Evolutionary conservation across 495 filamentous ascomycete genomes (phyloP), one percentile per base, ranked within the genome.

Genomic region (Podospora tetraspora): DNA sequence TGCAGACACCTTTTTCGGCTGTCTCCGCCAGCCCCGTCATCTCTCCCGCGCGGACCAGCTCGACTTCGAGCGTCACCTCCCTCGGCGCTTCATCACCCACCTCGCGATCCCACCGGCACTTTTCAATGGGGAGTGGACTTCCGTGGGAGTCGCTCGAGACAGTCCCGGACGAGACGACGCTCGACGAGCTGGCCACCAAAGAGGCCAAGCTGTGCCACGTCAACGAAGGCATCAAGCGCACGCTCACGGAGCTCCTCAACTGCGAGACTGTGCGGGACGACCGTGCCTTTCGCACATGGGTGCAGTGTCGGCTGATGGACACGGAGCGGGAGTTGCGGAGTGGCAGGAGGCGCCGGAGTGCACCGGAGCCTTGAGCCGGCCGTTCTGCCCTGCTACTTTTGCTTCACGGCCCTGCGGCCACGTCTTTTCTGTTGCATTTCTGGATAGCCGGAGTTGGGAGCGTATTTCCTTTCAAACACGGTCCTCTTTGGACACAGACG

Each of bases 171-270:
- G 79, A 81, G 65, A 69, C 72, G 8, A 68, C 73, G 23, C 57
- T 76, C 25, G 72, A 74, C 29, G 82, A 83, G 61, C 76, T 87
- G 61, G 84, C 82, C 19, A 72, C 80, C 19, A 84, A 84, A 66
- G 83, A 88, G 64, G 76, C 79, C 64, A 83, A 82, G 70, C 79
- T 88, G 30, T 84, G 81, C 75, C 78, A 85, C 59, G 83, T 90
- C 75, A 90, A 89, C 77, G 82, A 86, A 70, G 82, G 86, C 60
- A 88, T 89, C 75, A 90, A 90, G 77, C 80, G 82, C 19, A 85
- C 86, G 12, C 74, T 90, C 68, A 90, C 88, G 3, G 87, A 88
- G 72, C 80, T 90, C 27, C 82, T 90, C 66, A 90, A 90, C 76
- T 89, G 85, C 74, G 83, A 86, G 29, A 77, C 81, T 23, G 85